A percentile compares a stretch with the other conserved stretches of the same genome.
Conservation (phyloP, 2,329 filamentous ascomycete genomes). For the Microcyclosporella mali region DNA sequence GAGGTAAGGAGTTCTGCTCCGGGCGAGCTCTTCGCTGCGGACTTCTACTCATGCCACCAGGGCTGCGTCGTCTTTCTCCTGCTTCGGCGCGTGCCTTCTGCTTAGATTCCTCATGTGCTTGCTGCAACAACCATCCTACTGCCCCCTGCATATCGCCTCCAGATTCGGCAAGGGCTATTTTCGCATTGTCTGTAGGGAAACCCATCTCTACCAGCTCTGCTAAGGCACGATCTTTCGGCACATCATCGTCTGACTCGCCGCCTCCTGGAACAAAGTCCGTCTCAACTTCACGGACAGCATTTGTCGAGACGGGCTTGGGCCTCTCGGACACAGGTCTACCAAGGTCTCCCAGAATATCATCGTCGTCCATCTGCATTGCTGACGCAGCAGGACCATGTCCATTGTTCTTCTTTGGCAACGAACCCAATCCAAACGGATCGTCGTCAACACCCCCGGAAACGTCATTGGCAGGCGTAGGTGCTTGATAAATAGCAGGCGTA, state of each 20-base stretch:
- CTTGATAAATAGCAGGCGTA: slow-evolving; percentile 30
- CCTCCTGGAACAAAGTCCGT: slow-evolving; percentile 3
- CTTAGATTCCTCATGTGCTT: slow-evolving; percentile 78
- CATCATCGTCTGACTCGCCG: slow-evolving; percentile 8
- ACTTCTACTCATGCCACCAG: slow-evolving; percentile 13
- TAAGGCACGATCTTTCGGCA: slow-evolving; percentile 60
- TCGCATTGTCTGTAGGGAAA: slow-evolving; percentile 79
- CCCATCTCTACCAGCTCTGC: slow-evolving; percentile 93
- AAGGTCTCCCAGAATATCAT: slow-evolving; percentile 57
- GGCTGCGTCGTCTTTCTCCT: slow-evolving; percentile 17
- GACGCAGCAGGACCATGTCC: slow-evolving; percentile 19
- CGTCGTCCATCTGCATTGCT: slow-evolving; percentile 40
- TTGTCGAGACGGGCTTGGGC: slow-evolving; percentile 6
- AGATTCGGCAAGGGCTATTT: slow-evolving; percentile 70
- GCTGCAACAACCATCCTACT: slow-evolving; percentile 81
- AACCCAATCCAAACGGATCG: slow-evolving; percentile 75
- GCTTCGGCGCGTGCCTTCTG: slow-evolving; percentile 52
- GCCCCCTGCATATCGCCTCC: slow-evolving; percentile 80
- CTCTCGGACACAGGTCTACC: slow-evolving; percentile 52
- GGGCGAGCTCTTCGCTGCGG: slow-evolving; percentile 22
- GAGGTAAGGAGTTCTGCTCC: slow-evolving; percentile 43
- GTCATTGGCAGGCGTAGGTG: slow-evolving; percentile 1
- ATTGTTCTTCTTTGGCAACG: slow-evolving; percentile 20
- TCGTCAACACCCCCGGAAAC: slow-evolving; percentile 53
- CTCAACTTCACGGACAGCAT: slow-evolving; percentile 1